Percentiles rank a stretch among this genome's conserved stretches.
phyloP scores from a whole-genome alignment of 257 asterid genomes.

The Nicotiana sylvestris region DNA sequence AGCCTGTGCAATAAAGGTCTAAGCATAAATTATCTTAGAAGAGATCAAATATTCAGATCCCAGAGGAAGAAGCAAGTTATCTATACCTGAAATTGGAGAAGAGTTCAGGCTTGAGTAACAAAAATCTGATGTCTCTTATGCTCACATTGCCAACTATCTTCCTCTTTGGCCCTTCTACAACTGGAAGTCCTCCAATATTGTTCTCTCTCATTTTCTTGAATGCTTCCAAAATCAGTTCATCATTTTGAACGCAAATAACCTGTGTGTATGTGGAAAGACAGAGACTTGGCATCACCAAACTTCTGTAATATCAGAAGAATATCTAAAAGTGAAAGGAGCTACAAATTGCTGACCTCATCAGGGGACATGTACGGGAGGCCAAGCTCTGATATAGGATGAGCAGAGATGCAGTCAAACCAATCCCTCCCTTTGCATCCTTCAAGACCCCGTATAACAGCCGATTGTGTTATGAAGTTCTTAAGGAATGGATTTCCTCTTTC shows the following conservation, averaged over 20 bases:
- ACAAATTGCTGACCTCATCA: conserved; percentile 40
- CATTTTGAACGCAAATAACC: conserved; percentile 55
- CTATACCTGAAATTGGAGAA: conserved; percentile 62
- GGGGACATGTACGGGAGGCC: conserved; percentile 87
- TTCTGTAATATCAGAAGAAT: background rate
- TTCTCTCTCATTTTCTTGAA: conserved; percentile 85
- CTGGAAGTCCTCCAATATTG: conserved; percentile 80
- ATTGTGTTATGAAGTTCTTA: conserved; percentile 82
- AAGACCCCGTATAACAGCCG: conserved; percentile 79
- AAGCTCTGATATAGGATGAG: conserved; percentile 49
- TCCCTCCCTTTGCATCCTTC: conserved; percentile 72
- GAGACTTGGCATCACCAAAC: background rate
- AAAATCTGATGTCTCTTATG: conserved; percentile 80
- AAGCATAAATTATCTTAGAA: background rate
- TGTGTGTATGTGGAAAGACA: conserved; percentile 10
- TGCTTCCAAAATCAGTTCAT: conserved; percentile 71
- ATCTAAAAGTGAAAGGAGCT: background rate
- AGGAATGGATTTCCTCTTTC: conserved; percentile 53
- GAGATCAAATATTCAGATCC: background rate
- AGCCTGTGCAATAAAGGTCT: background rate
- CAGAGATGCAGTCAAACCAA: conserved; percentile 76
- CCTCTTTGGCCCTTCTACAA: conserved; percentile 49
- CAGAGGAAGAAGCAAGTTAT: background rate
- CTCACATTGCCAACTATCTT: conserved; percentile 74
- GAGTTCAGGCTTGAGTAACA: conserved; percentile 76